phyloP scores from a whole-genome alignment of 1,139 yeast genomes.

The Nakaseomyces delphensis region DNA sequence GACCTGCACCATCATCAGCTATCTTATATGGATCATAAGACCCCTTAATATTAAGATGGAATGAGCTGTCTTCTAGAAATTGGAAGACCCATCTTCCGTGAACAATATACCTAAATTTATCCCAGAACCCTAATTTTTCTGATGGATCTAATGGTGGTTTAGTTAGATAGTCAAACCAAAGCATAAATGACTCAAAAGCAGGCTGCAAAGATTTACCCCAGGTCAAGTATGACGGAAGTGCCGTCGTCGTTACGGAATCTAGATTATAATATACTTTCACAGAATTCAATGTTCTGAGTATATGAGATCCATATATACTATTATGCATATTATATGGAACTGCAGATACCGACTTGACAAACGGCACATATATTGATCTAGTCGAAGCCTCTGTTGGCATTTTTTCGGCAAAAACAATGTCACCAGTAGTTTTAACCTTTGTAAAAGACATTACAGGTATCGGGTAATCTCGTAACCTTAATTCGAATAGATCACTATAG shows the following conservation, averaged over 20 bases:
- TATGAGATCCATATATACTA: conserved; percentile 49
- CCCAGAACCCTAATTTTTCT: conserved; percentile 71
- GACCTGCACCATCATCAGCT: conserved; percentile 63
- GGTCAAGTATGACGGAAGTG: conserved; percentile 55
- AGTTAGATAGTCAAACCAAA: conserved; percentile 69
- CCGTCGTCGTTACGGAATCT: conserved; percentile 43
- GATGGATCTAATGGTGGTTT: conserved; percentile 75
- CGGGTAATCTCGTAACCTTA: conserved; percentile 56
- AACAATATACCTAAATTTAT: conserved; percentile 45
- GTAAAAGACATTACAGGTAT: conserved; percentile 38
- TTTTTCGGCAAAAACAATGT: conserved; percentile 46
- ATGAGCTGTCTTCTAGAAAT: conserved; percentile 32
- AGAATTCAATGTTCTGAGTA: conserved; percentile 46
- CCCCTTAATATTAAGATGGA: conserved; percentile 37
- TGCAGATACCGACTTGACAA: conserved; percentile 35
- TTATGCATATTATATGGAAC: conserved; percentile 34
- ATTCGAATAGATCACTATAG: conserved; percentile 40
- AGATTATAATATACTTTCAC: conserved; percentile 62
- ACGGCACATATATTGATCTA: conserved; percentile 50
- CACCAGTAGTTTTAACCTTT: conserved; percentile 36
- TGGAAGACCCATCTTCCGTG: conserved; percentile 43
- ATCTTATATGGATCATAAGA: conserved; percentile 65
- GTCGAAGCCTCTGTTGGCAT: conserved; percentile 36
- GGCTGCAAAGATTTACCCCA: conserved; percentile 84
- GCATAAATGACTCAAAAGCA: conserved; percentile 67